Evolutionary conservation across 2,329 filamentous ascomycete species (phyloP).

Genomic region (Grosmannia huntii): DNA sequence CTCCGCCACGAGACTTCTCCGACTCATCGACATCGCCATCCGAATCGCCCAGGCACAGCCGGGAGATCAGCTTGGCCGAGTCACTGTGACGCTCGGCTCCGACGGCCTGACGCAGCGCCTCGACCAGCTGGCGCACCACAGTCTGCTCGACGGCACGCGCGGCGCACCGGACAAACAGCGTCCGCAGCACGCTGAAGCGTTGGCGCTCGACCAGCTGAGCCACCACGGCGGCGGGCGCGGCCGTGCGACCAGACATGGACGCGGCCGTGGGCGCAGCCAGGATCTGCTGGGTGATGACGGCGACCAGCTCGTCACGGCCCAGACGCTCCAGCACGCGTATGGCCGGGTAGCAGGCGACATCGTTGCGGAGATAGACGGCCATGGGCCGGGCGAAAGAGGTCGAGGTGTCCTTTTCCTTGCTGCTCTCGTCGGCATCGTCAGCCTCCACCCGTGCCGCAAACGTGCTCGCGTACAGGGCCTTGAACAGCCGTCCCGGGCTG

Average conservation of each 20-base stretch:
- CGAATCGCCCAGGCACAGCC: slow-evolving; percentile 33
- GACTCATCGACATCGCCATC: slow-evolving; percentile 6
- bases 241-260: slow-evolving; percentile 45
- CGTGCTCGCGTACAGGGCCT: slow-evolving; percentile 66
- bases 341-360: slow-evolving; percentile 79
- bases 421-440: not conserved
- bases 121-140: slow-evolving; percentile 35
- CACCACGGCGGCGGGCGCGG: slow-evolving; percentile 64
- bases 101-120: slow-evolving; percentile 27
- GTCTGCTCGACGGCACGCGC: slow-evolving; percentile 40
- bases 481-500: slow-evolving; percentile 81
- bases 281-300: slow-evolving; percentile 54
- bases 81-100: slow-evolving; percentile 19
- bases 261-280: slow-evolving; percentile 62
- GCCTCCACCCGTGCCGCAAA: slow-evolving; percentile 55
- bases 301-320: slow-evolving; percentile 71
- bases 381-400: slow-evolving; percentile 28
- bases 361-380: slow-evolving; percentile 71
- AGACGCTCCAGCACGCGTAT: slow-evolving; percentile 72
- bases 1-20: not conserved
- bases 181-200: slow-evolving; percentile 66
- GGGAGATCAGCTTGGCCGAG: slow-evolving; percentile 31
- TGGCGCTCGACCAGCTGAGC: slow-evolving; percentile 60
- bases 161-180: slow-evolving; percentile 70
- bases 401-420: not conserved